Conservation (phyloP, 257 asterid genomes). For the Pogostemon cablin region DNA sequence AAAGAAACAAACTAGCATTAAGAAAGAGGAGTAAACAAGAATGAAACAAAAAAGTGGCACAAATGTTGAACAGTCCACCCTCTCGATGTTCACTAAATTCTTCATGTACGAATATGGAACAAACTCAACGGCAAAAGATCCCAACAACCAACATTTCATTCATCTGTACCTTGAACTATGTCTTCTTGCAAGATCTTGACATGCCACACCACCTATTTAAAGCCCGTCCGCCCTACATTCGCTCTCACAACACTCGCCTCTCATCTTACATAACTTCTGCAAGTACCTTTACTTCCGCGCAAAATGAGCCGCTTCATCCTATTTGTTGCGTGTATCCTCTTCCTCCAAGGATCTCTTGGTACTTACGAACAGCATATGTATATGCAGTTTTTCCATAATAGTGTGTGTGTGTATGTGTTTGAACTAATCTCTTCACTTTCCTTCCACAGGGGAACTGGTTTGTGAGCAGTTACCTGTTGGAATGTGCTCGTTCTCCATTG, state of each 20-base stretch:
- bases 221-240: conserved; percentile 17
- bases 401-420: not conserved
- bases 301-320: conserved; percentile 23
- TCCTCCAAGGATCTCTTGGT: conserved; percentile 42
- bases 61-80: no score
- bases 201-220: conserved; percentile 28
- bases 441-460: conserved; percentile 35
- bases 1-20: conserved; percentile 20
- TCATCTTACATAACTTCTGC: not conserved
- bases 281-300: not conserved
- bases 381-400: not conserved
- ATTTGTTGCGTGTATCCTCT: conserved; percentile 30
- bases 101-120: not conserved
- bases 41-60: conserved; percentile 20
- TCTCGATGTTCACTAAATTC: conserved; percentile 27
- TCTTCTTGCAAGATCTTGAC: conserved; percentile 12
- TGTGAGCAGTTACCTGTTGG: conserved; percentile 43
- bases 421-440: not conserved
- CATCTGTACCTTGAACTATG: conserved; percentile 3
- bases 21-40: conserved; percentile 9
- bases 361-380: not conserved
- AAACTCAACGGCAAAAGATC: conserved; percentile 21
- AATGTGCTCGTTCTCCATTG: conserved; percentile 45
- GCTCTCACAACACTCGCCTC: conserved; percentile 14
- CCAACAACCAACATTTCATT: not conserved